Evolutionary conservation across 2,329 filamentous ascomycete species (phyloP).

Genomic region (Claviceps maximensis): DNA sequence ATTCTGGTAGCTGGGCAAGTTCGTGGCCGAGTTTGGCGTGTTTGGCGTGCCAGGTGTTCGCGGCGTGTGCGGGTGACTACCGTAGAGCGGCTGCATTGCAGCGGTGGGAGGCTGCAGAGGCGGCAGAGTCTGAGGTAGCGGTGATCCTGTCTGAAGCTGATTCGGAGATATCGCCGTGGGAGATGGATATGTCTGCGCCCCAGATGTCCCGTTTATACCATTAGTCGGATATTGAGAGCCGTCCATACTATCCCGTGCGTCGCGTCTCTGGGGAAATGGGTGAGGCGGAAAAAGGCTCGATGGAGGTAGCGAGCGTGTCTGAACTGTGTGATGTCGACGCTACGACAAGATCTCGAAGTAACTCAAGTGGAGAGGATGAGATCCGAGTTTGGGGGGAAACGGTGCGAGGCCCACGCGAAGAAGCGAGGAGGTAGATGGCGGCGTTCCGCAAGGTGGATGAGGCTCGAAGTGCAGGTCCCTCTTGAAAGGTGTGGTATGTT

Average conservation of each 20-base stretch:
- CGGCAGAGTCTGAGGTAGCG: slow-evolving; percentile 40
- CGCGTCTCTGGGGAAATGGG: slow-evolving; percentile 16
- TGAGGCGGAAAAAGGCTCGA: background rate
- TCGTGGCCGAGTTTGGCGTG: slow-evolving; percentile 41
- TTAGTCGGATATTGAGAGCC: slow-evolving; percentile 40
- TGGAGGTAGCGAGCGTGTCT: background rate
- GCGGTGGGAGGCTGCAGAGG: slow-evolving; percentile 36
- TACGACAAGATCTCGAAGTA: slow-evolving; percentile 3
- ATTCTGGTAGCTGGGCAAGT: slow-evolving; percentile 40
- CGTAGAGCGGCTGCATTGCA: slow-evolving; percentile 35
- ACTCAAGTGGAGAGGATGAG: slow-evolving; percentile 10
- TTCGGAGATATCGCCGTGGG: slow-evolving; percentile 38
- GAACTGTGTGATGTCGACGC: slow-evolving; percentile 1
- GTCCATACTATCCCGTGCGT: slow-evolving; percentile 37
- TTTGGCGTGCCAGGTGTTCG: slow-evolving; percentile 50
- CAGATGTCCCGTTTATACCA: slow-evolving; percentile 40
- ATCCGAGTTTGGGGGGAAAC: slow-evolving; percentile 5
- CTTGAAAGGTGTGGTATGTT: slow-evolving; percentile 26
- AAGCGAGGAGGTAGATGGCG: slow-evolving; percentile 13
- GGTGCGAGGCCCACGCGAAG: slow-evolving; percentile 14
- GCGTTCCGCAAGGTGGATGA: slow-evolving; percentile 25
- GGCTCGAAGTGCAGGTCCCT: slow-evolving; percentile 25
- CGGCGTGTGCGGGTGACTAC: slow-evolving; percentile 47
- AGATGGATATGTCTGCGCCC: slow-evolving; percentile 36
- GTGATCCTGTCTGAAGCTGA: slow-evolving; percentile 34